These are phyloP conservation scores for Sequoiadendron giganteum DNA, from an alignment of 75 land plant species.

Conservation along the genomic window DNA sequence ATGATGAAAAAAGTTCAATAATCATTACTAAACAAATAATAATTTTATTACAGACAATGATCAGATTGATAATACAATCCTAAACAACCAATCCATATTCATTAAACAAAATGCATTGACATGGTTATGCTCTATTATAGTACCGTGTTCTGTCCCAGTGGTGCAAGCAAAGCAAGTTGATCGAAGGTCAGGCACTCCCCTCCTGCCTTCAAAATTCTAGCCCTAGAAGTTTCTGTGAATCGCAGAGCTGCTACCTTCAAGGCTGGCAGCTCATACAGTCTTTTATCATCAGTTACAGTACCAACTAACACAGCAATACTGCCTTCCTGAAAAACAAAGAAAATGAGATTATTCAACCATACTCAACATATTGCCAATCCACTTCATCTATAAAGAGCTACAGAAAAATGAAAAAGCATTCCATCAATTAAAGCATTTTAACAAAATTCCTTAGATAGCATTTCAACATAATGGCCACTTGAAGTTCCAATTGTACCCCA, in stretches of 20 bases:
- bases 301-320: slow-evolving; percentile 76
- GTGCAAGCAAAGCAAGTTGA: slow-evolving; percentile 70
- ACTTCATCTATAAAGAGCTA: background rate
- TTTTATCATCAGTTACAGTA: slow-evolving; percentile 72
- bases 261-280: slow-evolving; percentile 58
- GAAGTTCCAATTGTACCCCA: background rate
- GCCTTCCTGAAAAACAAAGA: slow-evolving; percentile 41
- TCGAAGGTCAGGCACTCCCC: slow-evolving; percentile 68
- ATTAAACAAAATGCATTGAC: background rate
- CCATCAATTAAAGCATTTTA: background rate
- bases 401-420: background rate
- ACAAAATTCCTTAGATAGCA: background rate
- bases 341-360: background rate
- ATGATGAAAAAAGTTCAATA: background rate
- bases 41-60: background rate
- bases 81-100: background rate
- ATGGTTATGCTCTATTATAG: background rate
- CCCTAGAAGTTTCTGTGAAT: slow-evolving; percentile 74
- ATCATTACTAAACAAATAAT: background rate
- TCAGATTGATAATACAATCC: background rate
- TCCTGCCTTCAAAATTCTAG: slow-evolving; percentile 56
- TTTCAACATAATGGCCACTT: background rate
- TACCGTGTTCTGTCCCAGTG: slow-evolving; percentile 83
- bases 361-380: background rate
- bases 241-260: slow-evolving; percentile 67